Percentiles rank a stretch among this genome's conserved stretches.
Evolutionary conservation across 306 rosid species (phyloP).

Genomic region (Arachis stenosperma): DNA sequence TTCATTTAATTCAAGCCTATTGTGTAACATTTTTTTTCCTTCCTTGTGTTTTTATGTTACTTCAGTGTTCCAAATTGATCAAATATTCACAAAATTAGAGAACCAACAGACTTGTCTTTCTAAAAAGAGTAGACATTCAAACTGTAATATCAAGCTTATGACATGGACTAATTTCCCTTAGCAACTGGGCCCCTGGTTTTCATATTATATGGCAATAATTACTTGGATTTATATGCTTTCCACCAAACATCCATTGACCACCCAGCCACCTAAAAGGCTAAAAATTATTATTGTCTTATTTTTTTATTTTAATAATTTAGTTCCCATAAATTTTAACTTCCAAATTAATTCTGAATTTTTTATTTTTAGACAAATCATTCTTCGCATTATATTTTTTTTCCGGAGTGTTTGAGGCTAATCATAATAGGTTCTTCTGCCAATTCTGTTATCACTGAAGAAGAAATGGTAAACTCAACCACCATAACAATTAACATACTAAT

Average conservation of each 20-base stretch:
- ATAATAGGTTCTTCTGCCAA: no score
- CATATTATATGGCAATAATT: not conserved
- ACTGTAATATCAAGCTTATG: not conserved
- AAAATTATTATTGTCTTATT: no score
- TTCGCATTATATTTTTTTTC: no score
- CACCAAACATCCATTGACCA: not conserved
- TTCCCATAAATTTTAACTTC: no score
- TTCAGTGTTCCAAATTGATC: not conserved
- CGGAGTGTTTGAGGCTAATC: no score
- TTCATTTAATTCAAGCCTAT: not conserved
- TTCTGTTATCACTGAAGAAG: no score
- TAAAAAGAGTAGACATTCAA: not conserved
- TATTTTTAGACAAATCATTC: no score
- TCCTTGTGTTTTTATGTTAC: not conserved
- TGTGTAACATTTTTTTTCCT: not conserved
- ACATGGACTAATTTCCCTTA: not conserved
- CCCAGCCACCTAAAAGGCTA: no score
- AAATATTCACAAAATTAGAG: not conserved
- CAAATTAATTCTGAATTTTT: no score
- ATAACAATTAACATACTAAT: no score
- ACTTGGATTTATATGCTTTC: not conserved
- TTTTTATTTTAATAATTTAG: no score
- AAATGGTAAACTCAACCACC: no score
- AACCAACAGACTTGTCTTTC: not conserved
- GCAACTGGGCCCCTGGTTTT: not conserved